Evolutionary conservation across 1,284 basidiomycete genomes (phyloP).

Genomic region (Naganishia sp.): DNA sequence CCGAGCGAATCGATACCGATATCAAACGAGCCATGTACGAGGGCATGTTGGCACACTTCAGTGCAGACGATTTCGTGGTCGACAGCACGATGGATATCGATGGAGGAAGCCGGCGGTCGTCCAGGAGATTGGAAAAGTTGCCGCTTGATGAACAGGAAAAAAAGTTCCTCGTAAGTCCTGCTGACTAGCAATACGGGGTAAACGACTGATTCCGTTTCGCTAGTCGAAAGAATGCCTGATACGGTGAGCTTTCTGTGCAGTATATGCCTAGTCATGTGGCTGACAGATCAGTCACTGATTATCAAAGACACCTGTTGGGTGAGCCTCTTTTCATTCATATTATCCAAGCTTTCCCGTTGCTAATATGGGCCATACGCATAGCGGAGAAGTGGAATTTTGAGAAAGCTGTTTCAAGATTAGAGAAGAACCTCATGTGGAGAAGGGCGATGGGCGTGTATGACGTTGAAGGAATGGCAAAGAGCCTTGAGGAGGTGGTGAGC

Average conservation of each 20-base stretch:
- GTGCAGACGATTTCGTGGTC: slow-evolving; percentile 1
- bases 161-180: slow-evolving; percentile 29
- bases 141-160: slow-evolving; percentile 28
- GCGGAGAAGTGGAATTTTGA: slow-evolving; percentile 29
- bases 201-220: neutral
- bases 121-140: neutral
- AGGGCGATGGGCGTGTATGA: slow-evolving; percentile 31
- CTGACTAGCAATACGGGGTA: neutral
- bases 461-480: slow-evolving; percentile 24
- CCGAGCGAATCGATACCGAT: slow-evolving; percentile 21
- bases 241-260: slow-evolving; percentile 1
- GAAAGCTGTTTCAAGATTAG: slow-evolving; percentile 27
- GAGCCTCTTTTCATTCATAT: neutral
- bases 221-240: slow-evolving; percentile 28
- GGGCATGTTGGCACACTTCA: slow-evolving; percentile 12
- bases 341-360: too few species aligned
- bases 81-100: slow-evolving; percentile 7
- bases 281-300: neutral
- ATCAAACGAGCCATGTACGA: slow-evolving; percentile 14
- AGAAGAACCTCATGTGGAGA: slow-evolving; percentile 28
- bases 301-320: slow-evolving; percentile 14
- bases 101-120: neutral
- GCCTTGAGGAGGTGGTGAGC: slow-evolving; percentile 22
- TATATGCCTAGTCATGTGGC: neutral
- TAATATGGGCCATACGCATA: neutral